Evolutionary conservation across 148 eudicot species (phyloP), one percentile per base, ranked within the genome.

Genomic region (Vaccinium vitisidaea): DNA sequence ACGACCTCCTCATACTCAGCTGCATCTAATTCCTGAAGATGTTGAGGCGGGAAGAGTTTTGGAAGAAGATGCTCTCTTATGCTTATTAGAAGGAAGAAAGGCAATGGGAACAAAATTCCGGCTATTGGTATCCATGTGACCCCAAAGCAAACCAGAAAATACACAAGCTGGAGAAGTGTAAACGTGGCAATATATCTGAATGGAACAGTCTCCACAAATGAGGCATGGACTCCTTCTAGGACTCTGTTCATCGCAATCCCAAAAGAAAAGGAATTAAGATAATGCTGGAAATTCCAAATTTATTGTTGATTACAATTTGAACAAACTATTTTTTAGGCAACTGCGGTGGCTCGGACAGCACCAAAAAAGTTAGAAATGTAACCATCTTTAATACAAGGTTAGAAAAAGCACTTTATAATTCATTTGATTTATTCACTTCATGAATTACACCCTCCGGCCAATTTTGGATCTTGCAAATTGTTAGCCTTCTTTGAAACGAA

Each of bases 101-200:
- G 92, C 85, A 92, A 71, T 5, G 97, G 95, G 85, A 94, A 94
- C 49, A 94, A 74, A 54, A 94, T 91, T 30, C 94, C 97, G 23
- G 88, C 91, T 50, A 88, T 85, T 14, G 97, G 97, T 85, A 94
- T 92, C 95, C 97, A 92, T 48, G 95, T 92, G 59, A 94, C 80
- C 83, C 97, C 97, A 27, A 88, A 94, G 83, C 97, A 94, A 11
- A 91, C 83, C 58, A 92, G 85, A 78, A 94, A 89, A 84, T 91
- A 94, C 9, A 73, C 87, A 78, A 90, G 75, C 71, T 92, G 97
- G 81, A 91, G 89, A 53, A 88, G 83, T 48, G 95, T 94, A 67
- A 94, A 94, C 49, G 84, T 49, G 49, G 86, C 91, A 18, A 94
- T 92, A 70, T 88, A 84, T 88, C 88, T 92, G 91, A 90, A 94